A percentile compares a stretch with the other conserved stretches of the same genome.
phyloP scores from a whole-genome alignment of 306 rosid species.

The Chamaecrista fasciculata region DNA sequence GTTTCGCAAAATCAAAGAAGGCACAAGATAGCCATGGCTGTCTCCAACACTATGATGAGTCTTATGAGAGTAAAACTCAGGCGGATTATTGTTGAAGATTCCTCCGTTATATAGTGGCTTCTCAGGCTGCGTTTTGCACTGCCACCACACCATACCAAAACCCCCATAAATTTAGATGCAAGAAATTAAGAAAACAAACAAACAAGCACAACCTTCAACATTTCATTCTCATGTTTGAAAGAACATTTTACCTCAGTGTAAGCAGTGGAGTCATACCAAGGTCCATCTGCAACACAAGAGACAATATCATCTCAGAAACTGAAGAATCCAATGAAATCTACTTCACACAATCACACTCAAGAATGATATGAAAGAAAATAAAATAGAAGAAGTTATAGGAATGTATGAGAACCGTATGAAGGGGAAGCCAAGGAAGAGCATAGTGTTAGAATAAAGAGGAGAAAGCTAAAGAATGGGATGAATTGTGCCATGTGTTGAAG shows the following conservation, averaged over 20 bases:
- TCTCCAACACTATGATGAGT: not conserved
- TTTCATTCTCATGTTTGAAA: not conserved
- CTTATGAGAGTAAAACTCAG: not conserved
- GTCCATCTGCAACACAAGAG: slow-evolving; percentile 70
- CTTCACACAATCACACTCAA: not conserved
- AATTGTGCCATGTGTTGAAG: slow-evolving; percentile 30
- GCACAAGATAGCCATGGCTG: slow-evolving; percentile 24
- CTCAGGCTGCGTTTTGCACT: slow-evolving; percentile 72
- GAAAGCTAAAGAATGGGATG: slow-evolving; percentile 15
- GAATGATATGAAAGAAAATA: too few relatives aligned
- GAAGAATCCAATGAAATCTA: not conserved
- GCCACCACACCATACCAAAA: slow-evolving; percentile 20
- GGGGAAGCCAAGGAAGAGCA: slow-evolving; percentile 38
- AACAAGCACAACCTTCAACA: not conserved
- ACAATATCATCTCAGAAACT: not conserved
- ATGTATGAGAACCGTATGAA: slow-evolving; percentile 49
- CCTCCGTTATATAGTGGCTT: slow-evolving; percentile 75
- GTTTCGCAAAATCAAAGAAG: slow-evolving; percentile 48
- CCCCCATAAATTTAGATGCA: too few relatives aligned
- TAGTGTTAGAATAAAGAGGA: slow-evolving; percentile 31
- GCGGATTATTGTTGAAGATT: slow-evolving; percentile 32
- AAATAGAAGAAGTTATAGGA: not conserved
- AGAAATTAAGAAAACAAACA: not conserved
- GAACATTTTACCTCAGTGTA: slow-evolving; percentile 55
- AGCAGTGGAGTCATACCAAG: slow-evolving; percentile 78